Percentiles rank a stretch among this genome's conserved stretches.
Evolutionary conservation across 345 rosid species (phyloP).

Genomic region (Eutrema yunnanense): DNA sequence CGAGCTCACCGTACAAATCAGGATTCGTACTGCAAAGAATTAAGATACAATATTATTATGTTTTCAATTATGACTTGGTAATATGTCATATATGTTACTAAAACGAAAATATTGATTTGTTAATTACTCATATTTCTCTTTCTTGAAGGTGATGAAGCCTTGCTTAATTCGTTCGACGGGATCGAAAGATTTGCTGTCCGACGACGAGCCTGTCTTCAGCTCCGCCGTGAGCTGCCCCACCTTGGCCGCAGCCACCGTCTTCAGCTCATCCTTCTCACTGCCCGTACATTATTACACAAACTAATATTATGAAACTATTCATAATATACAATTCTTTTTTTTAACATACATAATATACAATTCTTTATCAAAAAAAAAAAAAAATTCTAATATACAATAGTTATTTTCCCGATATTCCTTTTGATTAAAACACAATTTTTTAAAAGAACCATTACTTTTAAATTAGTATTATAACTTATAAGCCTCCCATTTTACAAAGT

Average conservation of each 20-base stretch:
- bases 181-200: constrained; percentile 33
- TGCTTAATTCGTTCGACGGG: constrained; percentile 56
- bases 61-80: not conserved
- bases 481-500: not conserved
- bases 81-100: not conserved
- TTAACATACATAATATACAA: not conserved
- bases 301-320: not conserved
- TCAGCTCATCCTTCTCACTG: constrained; percentile 82
- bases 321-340: not conserved
- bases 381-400: not conserved
- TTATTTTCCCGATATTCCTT: not conserved
- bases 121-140: constrained; percentile 68
- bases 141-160: constrained; percentile 71
- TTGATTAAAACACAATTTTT: not conserved
- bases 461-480: not conserved
- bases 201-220: constrained; percentile 30
- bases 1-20: constrained; percentile 57
- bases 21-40: constrained; percentile 55
- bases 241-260: constrained; percentile 65
- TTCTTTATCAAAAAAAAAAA: too few species aligned
- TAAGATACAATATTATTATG: not conserved
- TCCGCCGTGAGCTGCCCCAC: constrained; percentile 70
- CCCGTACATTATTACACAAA: not conserved
- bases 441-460: not conserved
- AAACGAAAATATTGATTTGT: not conserved